Base-by-base conservation (phyloP, 2,329 filamentous ascomycete species). In the Leptographium wingfieldii region DNA sequence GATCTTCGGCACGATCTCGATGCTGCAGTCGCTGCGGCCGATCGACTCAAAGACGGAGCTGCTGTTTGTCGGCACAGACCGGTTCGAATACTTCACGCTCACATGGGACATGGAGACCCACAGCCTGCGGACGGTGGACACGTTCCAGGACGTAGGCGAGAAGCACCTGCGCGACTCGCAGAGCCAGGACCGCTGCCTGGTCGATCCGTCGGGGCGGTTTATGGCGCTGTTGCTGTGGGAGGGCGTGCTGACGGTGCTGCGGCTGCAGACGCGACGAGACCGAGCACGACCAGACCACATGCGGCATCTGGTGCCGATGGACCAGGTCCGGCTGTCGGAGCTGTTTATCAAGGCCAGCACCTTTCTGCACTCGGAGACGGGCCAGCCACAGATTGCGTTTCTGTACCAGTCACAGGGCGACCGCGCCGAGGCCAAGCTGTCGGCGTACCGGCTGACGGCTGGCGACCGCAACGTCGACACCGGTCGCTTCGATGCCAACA, bases 11-110 rank as follows among this genome's bases (percentile, higher is more conserved):
- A 89, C 87, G 65, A 85, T 97, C 66, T 86, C 88, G 9, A 89
- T 96, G 77, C 80, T 96, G 16, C 83, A 94, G 68, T 86, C 85
- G 68, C 78, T 99, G 55, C 84, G 84, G 31, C 90, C 92, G 6
- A 83, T 84, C 56, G 83, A 89, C 66, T 85, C 86, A 33, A 73
- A 79, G 5, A 90, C 85, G 55, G 91, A 97, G 66, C 83, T 96
- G 63, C 82, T 99, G 62, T 96, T 99, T 69, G 81, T 99, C 60
- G 92, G 91, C 56, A 99, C 94, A 55, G 88, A 96, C 69, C 84
- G 88, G 59, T 88, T 89, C 66, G 86, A 91, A 67, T 97, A 96
- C 74, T 96, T 97, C 71, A 95, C 90, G 1, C 73, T 96, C 25
- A 84, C 80, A 19, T 99, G 94, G 92, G 85, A 96, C 66, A 68